These are phyloP conservation scores for Asparagopsis taxiformis DNA, from an alignment of 31 red algal genomes.

Conservation along the genomic window DNA sequence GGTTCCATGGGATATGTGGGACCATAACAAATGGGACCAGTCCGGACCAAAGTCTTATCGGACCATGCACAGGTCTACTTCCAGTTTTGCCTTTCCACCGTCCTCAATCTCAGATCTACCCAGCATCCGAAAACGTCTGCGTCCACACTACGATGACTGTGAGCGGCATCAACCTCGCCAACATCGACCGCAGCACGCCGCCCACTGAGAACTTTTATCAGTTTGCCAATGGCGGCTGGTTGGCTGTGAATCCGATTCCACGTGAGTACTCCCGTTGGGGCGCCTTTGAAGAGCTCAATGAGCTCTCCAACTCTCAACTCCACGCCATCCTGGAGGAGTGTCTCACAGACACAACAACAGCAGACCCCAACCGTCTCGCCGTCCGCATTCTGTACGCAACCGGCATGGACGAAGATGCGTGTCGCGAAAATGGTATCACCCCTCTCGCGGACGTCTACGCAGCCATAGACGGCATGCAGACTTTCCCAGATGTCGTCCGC, in stretches of 20 bases:
- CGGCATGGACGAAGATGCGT: conserved; percentile 49
- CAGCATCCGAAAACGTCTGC: too few species aligned
- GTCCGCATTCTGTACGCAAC: conserved; percentile 51
- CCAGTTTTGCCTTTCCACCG: too few species aligned
- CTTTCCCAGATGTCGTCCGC: conserved; percentile 34
- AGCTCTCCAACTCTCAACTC: conserved; percentile 41
- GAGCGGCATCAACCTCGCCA: conserved; percentile 51
- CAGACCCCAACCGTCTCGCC: conserved; percentile 39
- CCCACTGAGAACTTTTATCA: conserved; percentile 77
- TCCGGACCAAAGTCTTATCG: too few species aligned
- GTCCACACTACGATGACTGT: too few species aligned
- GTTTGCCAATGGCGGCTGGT: conserved; percentile 80
- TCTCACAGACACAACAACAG: conserved; percentile 10
- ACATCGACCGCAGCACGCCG: conserved; percentile 47
- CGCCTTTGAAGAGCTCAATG: conserved; percentile 73
- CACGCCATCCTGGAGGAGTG: conserved; percentile 73
- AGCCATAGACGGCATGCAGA: conserved; percentile 29
- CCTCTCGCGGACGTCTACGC: conserved; percentile 53
- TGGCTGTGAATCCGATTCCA: conserved; percentile 63
- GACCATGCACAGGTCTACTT: too few species aligned
- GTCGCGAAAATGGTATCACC: conserved; percentile 15
- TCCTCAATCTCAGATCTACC: too few species aligned
- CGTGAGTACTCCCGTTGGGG: conserved; percentile 71
- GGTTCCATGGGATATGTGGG: too few species aligned
- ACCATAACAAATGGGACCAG: too few species aligned